phyloP scores from a whole-genome alignment of 306 rosid genomes.

The Rosa lucieae region DNA sequence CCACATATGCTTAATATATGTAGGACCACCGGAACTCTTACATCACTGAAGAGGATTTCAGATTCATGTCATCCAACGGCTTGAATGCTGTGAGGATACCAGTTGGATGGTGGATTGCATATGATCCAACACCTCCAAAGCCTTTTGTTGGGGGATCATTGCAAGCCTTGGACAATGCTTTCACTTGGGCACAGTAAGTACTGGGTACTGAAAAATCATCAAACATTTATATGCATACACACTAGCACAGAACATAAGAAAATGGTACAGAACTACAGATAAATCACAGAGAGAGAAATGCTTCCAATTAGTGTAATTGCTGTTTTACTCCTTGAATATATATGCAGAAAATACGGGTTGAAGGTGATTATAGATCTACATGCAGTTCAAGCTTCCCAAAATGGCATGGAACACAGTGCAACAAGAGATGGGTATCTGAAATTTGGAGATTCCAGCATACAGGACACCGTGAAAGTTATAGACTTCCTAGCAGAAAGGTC shows the following conservation, averaged over 20 bases:
- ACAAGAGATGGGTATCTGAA: conserved; percentile 57
- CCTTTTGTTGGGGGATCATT: conserved; percentile 74
- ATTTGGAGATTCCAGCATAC: conserved; percentile 54
- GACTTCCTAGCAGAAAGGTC: conserved; percentile 57
- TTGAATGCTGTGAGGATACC: conserved; percentile 67
- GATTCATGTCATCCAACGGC: conserved; percentile 54
- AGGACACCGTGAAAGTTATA: conserved; percentile 47
- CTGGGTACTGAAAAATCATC: not conserved
- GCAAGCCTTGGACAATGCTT: conserved; percentile 55
- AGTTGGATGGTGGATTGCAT: conserved; percentile 76
- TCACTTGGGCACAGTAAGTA: conserved; percentile 73
- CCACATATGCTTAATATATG: conserved; percentile 1
- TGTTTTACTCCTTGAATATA: not conserved
- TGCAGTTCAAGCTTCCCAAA: conserved; percentile 61
- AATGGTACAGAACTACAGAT: not conserved
- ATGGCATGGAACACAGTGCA: conserved; percentile 54
- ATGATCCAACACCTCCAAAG: conserved; percentile 66
- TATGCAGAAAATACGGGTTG: conserved; percentile 48
- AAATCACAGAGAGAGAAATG: not conserved
- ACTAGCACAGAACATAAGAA: not conserved
- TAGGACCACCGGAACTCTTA: conserved; percentile 60
- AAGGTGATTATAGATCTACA: conserved; percentile 65
- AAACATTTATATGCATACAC: not conserved
- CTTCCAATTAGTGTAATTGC: not conserved
- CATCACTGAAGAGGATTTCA: conserved; percentile 66